Evolutionary conservation across 116 monocot species (phyloP).

Genomic region (Cymodocea nodosa): DNA sequence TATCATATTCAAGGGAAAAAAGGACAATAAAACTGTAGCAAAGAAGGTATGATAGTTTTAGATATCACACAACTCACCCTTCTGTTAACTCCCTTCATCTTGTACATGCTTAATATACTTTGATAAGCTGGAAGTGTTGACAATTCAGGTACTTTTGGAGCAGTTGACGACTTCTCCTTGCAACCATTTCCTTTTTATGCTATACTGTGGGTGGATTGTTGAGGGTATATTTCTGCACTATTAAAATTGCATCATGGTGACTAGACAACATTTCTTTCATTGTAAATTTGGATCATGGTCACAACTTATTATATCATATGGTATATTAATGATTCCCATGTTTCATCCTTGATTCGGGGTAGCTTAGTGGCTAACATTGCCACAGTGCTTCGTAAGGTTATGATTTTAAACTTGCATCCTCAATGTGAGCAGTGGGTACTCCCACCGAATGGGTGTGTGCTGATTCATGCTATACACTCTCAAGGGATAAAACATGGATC

Average conservation of each 20-base stretch:
- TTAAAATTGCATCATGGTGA: background rate
- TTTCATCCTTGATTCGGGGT: too few species aligned
- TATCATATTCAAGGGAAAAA: constrained; percentile 70
- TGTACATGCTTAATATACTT: background rate
- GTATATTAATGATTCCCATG: too few species aligned
- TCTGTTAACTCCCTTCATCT: background rate
- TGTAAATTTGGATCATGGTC: too few species aligned
- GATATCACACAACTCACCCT: background rate
- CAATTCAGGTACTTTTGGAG: constrained; percentile 63
- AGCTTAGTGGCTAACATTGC: too few species aligned
- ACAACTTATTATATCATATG: too few species aligned
- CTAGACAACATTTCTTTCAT: too few species aligned
- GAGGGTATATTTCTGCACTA: constrained; percentile 43
- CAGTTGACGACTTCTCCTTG: constrained; percentile 76
- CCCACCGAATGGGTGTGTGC: too few species aligned
- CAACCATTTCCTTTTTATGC: constrained; percentile 62
- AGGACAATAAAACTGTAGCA: constrained; percentile 59
- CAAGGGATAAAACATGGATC: too few species aligned
- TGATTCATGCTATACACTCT: too few species aligned
- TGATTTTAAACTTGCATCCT: too few species aligned
- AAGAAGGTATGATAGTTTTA: constrained; percentile 47
- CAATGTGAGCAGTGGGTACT: too few species aligned
- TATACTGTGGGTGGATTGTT: constrained; percentile 67
- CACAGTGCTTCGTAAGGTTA: too few species aligned
- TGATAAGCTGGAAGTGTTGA: background rate